These are phyloP conservation scores for Hyaloperonospora arabidopsidis DNA, from an alignment of 352 stramenopile species.

Conservation along the genomic window DNA sequence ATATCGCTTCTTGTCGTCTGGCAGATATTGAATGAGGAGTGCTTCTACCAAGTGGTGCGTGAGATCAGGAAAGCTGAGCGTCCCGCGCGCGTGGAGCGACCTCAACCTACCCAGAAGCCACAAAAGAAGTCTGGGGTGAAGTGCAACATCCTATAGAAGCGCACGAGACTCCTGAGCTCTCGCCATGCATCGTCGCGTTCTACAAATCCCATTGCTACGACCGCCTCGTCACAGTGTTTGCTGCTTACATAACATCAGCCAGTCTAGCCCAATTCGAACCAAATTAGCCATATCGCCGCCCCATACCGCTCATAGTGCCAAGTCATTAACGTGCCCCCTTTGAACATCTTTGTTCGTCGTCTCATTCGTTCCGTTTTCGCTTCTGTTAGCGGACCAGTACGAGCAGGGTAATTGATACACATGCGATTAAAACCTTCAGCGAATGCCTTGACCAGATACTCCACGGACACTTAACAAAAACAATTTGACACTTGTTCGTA, in stretches of 20 bases:
- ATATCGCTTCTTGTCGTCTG: not conserved
- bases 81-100: constrained; percentile 37
- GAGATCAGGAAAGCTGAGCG: constrained; percentile 80
- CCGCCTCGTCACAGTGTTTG: constrained; percentile 21
- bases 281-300: constrained; percentile 10
- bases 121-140: constrained; percentile 60
- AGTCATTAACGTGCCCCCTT: not conserved
- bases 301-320: not conserved
- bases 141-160: constrained; percentile 45
- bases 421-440: too few relatives aligned
- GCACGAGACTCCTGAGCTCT: constrained; percentile 14
- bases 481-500: constrained; percentile 13
- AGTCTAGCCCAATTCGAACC: constrained; percentile 30
- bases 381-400: constrained; percentile 1
- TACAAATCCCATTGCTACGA: constrained; percentile 7
- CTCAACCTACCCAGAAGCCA: constrained; percentile 45
- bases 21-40: constrained; percentile 86
- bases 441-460: not conserved
- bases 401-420: too few relatives aligned
- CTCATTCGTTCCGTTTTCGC: constrained; percentile 11
- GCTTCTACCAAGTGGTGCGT: constrained; percentile 85
- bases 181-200: constrained; percentile 17
- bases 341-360: constrained; percentile 16
- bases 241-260: constrained; percentile 32
- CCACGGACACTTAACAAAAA: not conserved